Percentiles rank a stretch among this genome's conserved stretches.
These are phyloP conservation scores for Ophiostoma triangulosporum DNA, from an alignment of 2,329 filamentous ascomycete genomes.

Conservation along the genomic window DNA sequence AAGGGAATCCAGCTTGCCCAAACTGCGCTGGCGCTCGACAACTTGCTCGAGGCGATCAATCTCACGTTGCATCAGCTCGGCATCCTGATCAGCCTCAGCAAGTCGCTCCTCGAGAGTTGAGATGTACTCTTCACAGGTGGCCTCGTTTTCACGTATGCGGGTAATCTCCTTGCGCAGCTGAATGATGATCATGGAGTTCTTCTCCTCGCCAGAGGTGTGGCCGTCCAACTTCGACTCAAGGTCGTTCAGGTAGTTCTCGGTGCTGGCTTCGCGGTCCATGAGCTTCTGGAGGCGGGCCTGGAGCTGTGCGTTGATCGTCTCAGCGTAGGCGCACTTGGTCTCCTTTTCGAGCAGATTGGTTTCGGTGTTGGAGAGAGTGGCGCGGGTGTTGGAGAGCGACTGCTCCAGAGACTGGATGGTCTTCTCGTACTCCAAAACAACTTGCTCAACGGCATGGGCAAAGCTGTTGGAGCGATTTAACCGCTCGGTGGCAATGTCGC, in stretches of 20 bases:
- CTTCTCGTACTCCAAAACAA: slow-evolving; percentile 96
- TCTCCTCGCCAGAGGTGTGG: slow-evolving; percentile 83
- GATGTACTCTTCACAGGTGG: slow-evolving; percentile 88
- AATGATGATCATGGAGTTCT: slow-evolving; percentile 69
- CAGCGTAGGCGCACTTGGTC: slow-evolving; percentile 81
- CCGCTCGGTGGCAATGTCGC: slow-evolving; percentile 71
- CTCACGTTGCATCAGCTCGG: slow-evolving; percentile 92
- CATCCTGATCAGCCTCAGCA: slow-evolving; percentile 89
- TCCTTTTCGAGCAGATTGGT: slow-evolving; percentile 83
- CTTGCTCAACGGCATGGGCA: slow-evolving; percentile 87
- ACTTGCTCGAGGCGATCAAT: slow-evolving; percentile 90
- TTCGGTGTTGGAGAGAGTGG: slow-evolving; percentile 72
- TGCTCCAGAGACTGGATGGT: slow-evolving; percentile 90
- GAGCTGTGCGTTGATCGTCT: slow-evolving; percentile 82
- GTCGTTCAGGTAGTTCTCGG: slow-evolving; percentile 85
- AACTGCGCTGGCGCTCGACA: slow-evolving; percentile 83
- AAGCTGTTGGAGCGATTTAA: slow-evolving; percentile 93
- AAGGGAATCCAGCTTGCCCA: slow-evolving; percentile 87
- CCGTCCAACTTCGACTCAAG: slow-evolving; percentile 83
- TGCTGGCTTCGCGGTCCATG: slow-evolving; percentile 79
- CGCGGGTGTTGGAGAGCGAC: slow-evolving; percentile 76
- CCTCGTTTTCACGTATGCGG: slow-evolving; percentile 78
- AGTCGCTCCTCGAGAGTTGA: slow-evolving; percentile 90
- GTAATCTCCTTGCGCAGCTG: slow-evolving; percentile 87
- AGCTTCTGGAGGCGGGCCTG: slow-evolving; percentile 85